Percentiles rank a stretch among this genome's conserved stretches.
Conservation (phyloP, 495 filamentous ascomycete species). For the Hyaloscypha hepaticicola region DNA sequence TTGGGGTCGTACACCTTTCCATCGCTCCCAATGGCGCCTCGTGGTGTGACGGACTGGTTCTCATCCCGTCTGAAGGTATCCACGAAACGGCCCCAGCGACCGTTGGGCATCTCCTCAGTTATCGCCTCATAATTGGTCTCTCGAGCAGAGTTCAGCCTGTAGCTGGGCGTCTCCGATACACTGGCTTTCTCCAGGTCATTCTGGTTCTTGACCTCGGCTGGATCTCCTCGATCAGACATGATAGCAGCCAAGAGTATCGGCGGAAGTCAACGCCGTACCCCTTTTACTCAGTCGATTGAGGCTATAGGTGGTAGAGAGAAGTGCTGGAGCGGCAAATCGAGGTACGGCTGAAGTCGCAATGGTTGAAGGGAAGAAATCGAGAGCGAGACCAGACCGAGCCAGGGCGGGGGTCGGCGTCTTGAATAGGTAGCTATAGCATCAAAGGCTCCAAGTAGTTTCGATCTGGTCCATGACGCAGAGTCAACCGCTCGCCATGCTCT, state of each 20-base stretch:
- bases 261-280: neutral
- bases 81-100: slow-evolving; percentile 49
- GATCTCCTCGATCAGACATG: neutral
- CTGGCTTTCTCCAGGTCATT: slow-evolving; percentile 5
- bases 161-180: neutral
- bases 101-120: slow-evolving; percentile 21
- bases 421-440: neutral
- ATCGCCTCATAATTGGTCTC: neutral
- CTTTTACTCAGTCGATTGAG: neutral
- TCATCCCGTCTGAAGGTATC: slow-evolving; percentile 86
- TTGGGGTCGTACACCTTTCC: slow-evolving; percentile 72
- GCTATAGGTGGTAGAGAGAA: neutral
- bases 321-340: neutral
- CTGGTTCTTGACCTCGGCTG: neutral
- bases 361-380: neutral
- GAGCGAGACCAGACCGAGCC: neutral
- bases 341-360: neutral
- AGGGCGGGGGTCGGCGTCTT: neutral
- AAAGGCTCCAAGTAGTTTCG: neutral
- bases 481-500: neutral
- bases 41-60: slow-evolving; percentile 57
- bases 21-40: slow-evolving; percentile 52
- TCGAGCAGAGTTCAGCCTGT: neutral
- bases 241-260: neutral
- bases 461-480: neutral